A percentile compares a stretch with the other conserved stretches of the same genome.
These are phyloP conservation scores for Aspergillus olivimuriae DNA, from an alignment of 495 filamentous ascomycete genomes.

Conservation along the genomic window DNA sequence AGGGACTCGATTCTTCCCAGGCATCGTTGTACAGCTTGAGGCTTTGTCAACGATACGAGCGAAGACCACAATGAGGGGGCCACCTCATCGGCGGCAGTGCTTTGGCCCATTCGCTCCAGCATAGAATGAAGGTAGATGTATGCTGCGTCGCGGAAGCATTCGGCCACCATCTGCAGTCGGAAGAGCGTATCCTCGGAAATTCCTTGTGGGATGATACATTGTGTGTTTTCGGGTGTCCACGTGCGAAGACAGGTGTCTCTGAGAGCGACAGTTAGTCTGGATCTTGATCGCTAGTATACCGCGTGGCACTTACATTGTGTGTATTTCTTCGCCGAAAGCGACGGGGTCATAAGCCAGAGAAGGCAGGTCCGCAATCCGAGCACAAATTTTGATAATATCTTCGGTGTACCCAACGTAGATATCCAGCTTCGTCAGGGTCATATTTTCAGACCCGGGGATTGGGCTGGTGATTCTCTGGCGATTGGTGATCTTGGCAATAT, in stretches of 20 bases:
- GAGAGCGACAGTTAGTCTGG: background rate
- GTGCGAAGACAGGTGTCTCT: slow-evolving; percentile 33
- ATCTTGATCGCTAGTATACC: background rate
- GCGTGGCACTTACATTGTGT: slow-evolving; percentile 25
- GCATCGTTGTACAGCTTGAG: slow-evolving; percentile 22
- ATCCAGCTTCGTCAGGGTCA: slow-evolving; percentile 29
- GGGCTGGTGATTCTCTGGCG: slow-evolving; percentile 19
- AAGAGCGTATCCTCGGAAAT: slow-evolving; percentile 22
- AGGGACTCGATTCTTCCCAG: slow-evolving; percentile 23
- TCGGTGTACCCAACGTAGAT: slow-evolving; percentile 43
- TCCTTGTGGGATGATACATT: slow-evolving; percentile 30
- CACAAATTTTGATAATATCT: slow-evolving; percentile 35
- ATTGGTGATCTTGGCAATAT: slow-evolving; percentile 36
- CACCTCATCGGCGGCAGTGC: background rate
- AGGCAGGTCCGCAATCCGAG: slow-evolving; percentile 32
- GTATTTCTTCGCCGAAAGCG: slow-evolving; percentile 23
- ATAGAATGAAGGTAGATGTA: slow-evolving; percentile 40
- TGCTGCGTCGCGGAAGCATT: slow-evolving; percentile 39
- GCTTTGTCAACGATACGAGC: slow-evolving; percentile 25
- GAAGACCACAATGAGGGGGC: slow-evolving; percentile 1
- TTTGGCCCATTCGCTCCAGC: slow-evolving; percentile 25
- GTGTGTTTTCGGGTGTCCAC: slow-evolving; percentile 28
- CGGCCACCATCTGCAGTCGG: slow-evolving; percentile 38
- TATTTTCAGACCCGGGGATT: slow-evolving; percentile 16
- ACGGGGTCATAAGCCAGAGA: slow-evolving; percentile 17